Evolutionary conservation across 345 rosid genomes (phyloP), one percentile per base, ranked within the genome.

Genomic region (Gossypium stocksii): DNA sequence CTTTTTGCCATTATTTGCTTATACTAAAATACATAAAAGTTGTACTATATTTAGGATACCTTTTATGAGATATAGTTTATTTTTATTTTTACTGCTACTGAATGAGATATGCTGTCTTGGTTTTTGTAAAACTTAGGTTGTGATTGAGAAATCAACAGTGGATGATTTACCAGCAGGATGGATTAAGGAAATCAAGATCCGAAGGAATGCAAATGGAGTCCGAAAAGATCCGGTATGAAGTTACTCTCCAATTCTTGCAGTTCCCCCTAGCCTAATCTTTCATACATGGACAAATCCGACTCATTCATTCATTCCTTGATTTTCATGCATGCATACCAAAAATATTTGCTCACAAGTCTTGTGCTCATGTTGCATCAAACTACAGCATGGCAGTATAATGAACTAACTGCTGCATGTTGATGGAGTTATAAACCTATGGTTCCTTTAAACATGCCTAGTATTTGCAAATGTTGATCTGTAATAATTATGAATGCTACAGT

Each of bases 81-180:
- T 10, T 34, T 20, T 41, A 4, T 52, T 52, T 10, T 12, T 65
- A 66, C 16, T 66, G 13, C 53, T 58, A 19, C 49, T 63, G 34
- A 59, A 38, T 62, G 0, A 70, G 29, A 66, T 27, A 25, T 74
- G 74, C n/a, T 16, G 66, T 34, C 46, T 60, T 77, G 53, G 64
- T 34, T 71, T 53, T 9, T 12, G 34, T 59, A 63, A 63, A 53
- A 76, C 64, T 56, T 76, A 85, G 88, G 83, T 77, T 56, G 74
- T 43, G 27, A 82, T 77, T 19, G 72, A 48, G 74, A 79, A 72
- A 59, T 64, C 80, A 59, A 71, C 73, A 3, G 70, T 15, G 20
- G 77, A 63, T 44, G 84, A 80, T 75, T 79, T 82, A 75, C 86
- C 86, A 2, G 74, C 80, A 20, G 83, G 85, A 41, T 85, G 86